A percentile compares a stretch with the other conserved stretches of the same genome.
Conservation (phyloP, 2,329 filamentous ascomycete genomes). For the Aspergillus quadricinctus region DNA sequence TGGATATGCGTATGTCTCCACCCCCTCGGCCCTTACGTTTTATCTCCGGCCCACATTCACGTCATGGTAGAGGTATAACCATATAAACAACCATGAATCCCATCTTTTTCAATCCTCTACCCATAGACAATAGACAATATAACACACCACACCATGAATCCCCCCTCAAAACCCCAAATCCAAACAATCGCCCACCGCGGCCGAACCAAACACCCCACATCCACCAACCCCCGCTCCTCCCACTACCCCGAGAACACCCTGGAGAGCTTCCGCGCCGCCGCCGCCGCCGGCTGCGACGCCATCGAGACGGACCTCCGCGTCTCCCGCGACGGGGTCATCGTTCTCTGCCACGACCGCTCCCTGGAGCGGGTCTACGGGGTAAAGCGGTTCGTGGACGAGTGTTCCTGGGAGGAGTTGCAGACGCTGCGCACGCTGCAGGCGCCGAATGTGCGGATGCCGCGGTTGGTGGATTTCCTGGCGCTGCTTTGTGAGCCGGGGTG, state of each 20-base stretch:
- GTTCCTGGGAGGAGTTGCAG: conserved; percentile 69
- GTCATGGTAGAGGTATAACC: neutral
- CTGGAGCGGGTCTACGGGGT: conserved; percentile 78
- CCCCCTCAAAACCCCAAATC: conserved; percentile 16
- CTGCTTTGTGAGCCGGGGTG: conserved; percentile 63
- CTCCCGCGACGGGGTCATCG: conserved; percentile 74
- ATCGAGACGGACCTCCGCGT: conserved; percentile 88
- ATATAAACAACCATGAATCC: neutral
- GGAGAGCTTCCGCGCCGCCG: conserved; percentile 68
- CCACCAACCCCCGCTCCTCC: neutral
- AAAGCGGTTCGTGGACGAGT: conserved; percentile 68
- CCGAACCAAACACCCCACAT: conserved; percentile 50
- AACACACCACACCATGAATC: neutral
- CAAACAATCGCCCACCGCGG: conserved; percentile 43
- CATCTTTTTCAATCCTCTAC: too few relatives aligned
- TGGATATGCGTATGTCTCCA: neutral
- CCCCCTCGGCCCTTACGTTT: neutral
- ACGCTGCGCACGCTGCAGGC: conserved; percentile 62
- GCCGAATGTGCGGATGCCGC: conserved; percentile 68
- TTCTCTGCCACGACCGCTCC: conserved; percentile 73
- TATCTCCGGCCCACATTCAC: neutral
- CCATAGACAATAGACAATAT: neutral
- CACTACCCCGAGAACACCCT: conserved; percentile 79
- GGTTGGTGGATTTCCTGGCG: conserved; percentile 67
- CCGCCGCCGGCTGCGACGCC: conserved; percentile 70